These are phyloP conservation scores for Crithidia mellificae DNA, from an alignment of 208 protist species.

Conservation along the genomic window DNA sequence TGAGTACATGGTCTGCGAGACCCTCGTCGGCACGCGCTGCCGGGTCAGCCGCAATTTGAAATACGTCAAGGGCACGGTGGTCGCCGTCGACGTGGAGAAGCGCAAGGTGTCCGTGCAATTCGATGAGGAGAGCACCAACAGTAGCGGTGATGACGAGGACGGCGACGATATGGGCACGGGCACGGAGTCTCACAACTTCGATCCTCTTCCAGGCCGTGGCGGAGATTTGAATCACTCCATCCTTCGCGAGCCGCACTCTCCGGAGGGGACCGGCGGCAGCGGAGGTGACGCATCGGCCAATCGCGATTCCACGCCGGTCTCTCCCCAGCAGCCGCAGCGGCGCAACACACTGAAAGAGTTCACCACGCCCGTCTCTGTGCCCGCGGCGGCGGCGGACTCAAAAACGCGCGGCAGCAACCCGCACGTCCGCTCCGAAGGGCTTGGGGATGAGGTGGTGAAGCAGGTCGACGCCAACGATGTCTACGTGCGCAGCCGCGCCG, in stretches of 20 bases:
- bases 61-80: constrained; percentile 70
- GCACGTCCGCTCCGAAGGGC: constrained; percentile 19
- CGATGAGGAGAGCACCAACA: constrained; percentile 29
- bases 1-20: constrained; percentile 75
- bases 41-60: constrained; percentile 54
- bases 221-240: constrained; percentile 1
- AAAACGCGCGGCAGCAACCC: constrained; percentile 2
- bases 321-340: constrained; percentile 2
- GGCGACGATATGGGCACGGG: constrained; percentile 22
- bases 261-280: not conserved
- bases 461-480: constrained; percentile 61
- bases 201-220: not conserved
- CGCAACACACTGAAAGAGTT: constrained; percentile 26
- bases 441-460: constrained; percentile 49
- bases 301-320: not conserved
- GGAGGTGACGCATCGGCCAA: not conserved
- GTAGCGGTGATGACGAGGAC: constrained; percentile 26
- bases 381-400: constrained; percentile 14
- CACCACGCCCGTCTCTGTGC: constrained; percentile 6
- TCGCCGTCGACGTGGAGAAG: constrained; percentile 55
- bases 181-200: constrained; percentile 8
- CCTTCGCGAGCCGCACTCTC: not conserved
- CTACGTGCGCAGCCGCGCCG: constrained; percentile 54
- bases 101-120: constrained; percentile 70
- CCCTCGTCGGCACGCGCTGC: constrained; percentile 71